Evolutionary conservation across 2,329 filamentous ascomycete genomes (phyloP), one percentile per base, ranked within the genome.

Genomic region (Raffaelea arxii): DNA sequence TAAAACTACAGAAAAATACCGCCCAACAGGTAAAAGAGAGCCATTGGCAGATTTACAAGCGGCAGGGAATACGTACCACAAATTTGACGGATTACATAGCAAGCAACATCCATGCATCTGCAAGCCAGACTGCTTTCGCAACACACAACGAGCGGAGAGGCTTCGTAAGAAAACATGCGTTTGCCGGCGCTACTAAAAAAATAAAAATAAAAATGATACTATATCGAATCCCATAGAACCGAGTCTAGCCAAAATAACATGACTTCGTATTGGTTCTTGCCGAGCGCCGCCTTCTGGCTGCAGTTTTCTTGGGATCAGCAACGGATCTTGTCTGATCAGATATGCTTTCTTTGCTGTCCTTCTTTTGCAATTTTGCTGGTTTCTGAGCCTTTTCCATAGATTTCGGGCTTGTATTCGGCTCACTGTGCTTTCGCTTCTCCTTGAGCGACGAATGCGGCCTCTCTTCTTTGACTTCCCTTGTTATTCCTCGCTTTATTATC

Each of bases 401-500:
- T 16, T 36, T 36, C 14, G 16, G 16, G 6, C 6, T 18, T 18
- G 32, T 10, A 36, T 12, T 16, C 16, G 32, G 32, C 14, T 6
- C 16, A 6, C 7, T 36, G 32, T n/a, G 16, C 6, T 36, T 18
- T 6, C n/a, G 32, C 14, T 16, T 36, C 32, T 18, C 19, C 16
- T 16, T 36, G 14, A 7, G 16, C 32, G 6, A n/a, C 14, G 14
- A 10, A 10, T 6, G 32, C 32, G 16, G 6, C 32, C 16, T 18
- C 32, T 36, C 32, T 16, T 36, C 32, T 36, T 36, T 36, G 6
- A 16, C 6, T 30, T 9, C 25, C 49, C 57, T 56, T 56, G 58
- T 53, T 37, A 58, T 54, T 52, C 59, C 59, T 25, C 48, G 52
- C 53, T 56, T 58, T 25, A 53, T 25, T 14, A 27, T 44, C 5